A percentile compares a stretch with the other conserved stretches of the same genome.
phyloP scores from a whole-genome alignment of 345 rosid species.

The Boechera divaricarpa region DNA sequence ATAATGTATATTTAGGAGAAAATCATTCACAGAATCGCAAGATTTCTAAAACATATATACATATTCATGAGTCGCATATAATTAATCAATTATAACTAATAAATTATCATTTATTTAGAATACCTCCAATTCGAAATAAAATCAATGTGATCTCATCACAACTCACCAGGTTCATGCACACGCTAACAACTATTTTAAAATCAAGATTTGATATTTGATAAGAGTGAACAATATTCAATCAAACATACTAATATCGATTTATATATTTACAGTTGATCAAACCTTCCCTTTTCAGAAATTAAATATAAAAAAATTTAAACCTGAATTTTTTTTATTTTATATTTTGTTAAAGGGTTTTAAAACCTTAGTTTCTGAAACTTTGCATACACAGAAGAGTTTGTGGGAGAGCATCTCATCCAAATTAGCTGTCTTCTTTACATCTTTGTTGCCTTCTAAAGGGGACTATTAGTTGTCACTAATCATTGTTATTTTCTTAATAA shows the following conservation, averaged over 20 bases:
- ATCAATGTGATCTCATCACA: conserved; percentile 22
- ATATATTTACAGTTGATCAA: neutral
- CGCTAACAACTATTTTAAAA: neutral
- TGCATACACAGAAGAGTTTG: conserved; percentile 32
- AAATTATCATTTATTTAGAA: neutral
- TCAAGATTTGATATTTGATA: neutral
- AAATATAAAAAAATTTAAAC: neutral
- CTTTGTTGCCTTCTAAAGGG: conserved; percentile 32
- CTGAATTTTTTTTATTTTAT: neutral
- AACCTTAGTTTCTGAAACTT: conserved; percentile 12
- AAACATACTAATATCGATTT: neutral
- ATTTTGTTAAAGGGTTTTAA: neutral
- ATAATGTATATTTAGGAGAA: neutral
- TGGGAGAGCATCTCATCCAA: conserved; percentile 40
- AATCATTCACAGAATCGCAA: neutral
- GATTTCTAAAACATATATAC: neutral
- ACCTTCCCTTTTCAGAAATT: neutral
- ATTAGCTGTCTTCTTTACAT: conserved; percentile 41
- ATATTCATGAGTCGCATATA: neutral
- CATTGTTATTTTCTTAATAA: conserved; percentile 21
- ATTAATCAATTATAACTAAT: neutral
- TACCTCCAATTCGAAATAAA: neutral
- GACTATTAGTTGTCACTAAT: conserved; percentile 45
- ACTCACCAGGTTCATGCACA: conserved; percentile 37
- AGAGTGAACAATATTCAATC: neutral